phyloP scores from a whole-genome alignment of 2,329 filamentous ascomycete species.

The Grosmannia serpens region DNA sequence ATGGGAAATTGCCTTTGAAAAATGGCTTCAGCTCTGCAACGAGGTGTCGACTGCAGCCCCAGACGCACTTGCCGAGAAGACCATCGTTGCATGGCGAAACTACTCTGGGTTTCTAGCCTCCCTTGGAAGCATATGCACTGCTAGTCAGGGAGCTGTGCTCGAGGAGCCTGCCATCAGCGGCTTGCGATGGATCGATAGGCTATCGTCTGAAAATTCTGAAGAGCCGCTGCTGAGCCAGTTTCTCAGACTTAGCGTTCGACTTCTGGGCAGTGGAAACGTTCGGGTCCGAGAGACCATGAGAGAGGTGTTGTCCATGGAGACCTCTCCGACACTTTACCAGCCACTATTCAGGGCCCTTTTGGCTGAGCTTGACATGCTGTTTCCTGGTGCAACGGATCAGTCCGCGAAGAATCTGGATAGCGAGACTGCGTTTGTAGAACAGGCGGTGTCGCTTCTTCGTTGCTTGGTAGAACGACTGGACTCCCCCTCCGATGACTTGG shows the following conservation, averaged over 20 bases:
- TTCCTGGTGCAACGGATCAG: slow-evolving; percentile 42
- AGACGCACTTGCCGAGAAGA: slow-evolving; percentile 42
- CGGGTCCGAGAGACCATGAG: slow-evolving; percentile 55
- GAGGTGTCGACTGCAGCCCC: slow-evolving; percentile 44
- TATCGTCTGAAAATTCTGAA: slow-evolving; percentile 46
- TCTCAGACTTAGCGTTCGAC: slow-evolving; percentile 51
- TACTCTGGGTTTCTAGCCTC: slow-evolving; percentile 58
- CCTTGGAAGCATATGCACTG: slow-evolving; percentile 52
- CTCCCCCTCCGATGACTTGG: slow-evolving; percentile 52
- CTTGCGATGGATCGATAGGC: slow-evolving; percentile 52
- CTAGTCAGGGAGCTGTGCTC: slow-evolving; percentile 42
- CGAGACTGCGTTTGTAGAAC: slow-evolving; percentile 56
- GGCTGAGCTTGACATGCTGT: slow-evolving; percentile 50
- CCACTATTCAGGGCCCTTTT: slow-evolving; percentile 55
- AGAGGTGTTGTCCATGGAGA: slow-evolving; percentile 54
- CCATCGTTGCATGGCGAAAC: slow-evolving; percentile 55
- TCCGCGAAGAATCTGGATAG: slow-evolving; percentile 43
- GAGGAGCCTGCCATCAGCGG: slow-evolving; percentile 47
- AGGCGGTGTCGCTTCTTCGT: slow-evolving; percentile 51
- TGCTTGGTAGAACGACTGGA: slow-evolving; percentile 53
- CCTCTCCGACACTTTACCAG: slow-evolving; percentile 49
- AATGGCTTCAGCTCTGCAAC: slow-evolving; percentile 53
- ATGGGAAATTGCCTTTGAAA: slow-evolving; percentile 55
- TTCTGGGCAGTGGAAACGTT: slow-evolving; percentile 52
- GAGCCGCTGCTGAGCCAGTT: slow-evolving; percentile 50